Conservation (phyloP, 164 flowering plant species). For the Tinospora cordifolia region DNA sequence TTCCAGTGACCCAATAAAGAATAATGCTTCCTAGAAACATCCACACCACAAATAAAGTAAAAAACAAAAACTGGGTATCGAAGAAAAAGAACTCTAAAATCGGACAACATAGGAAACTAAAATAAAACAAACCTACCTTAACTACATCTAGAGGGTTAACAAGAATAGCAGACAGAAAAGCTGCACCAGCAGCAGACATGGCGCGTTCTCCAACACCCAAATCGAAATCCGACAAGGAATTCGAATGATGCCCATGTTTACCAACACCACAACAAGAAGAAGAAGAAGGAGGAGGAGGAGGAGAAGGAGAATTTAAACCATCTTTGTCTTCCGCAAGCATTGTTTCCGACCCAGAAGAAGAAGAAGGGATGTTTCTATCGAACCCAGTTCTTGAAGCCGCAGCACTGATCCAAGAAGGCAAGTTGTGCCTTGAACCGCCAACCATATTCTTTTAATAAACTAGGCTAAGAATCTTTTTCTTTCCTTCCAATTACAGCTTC, state of each 20-base stretch:
- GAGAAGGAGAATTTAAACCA: slow-evolving; percentile 1
- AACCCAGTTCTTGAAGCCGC: slow-evolving; percentile 27
- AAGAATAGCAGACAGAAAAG: slow-evolving; percentile 75
- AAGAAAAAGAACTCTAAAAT: not conserved
- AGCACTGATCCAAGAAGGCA: slow-evolving; percentile 33
- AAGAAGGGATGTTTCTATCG: slow-evolving; percentile 12
- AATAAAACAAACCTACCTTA: slow-evolving; percentile 41
- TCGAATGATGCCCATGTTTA: slow-evolving; percentile 1
- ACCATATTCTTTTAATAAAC: slow-evolving; percentile 13
- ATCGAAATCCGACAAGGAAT: slow-evolving; percentile 25
- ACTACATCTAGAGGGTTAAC: slow-evolving; percentile 96
- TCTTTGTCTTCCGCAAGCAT: slow-evolving; percentile 8
- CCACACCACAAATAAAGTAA: not conserved
- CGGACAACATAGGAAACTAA: not conserved
- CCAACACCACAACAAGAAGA: too few species aligned
- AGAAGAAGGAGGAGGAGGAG: not conserved
- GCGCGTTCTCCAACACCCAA: slow-evolving; percentile 67
- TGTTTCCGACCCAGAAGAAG: slow-evolving; percentile 5
- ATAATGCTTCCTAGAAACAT: not conserved
- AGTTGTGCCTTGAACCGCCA: slow-evolving; percentile 26
- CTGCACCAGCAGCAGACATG: slow-evolving; percentile 89
- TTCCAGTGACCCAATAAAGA: not conserved
- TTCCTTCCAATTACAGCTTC: not conserved
- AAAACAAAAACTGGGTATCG: not conserved
- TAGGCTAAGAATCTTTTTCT: not conserved